Evolutionary conservation across 1,284 basidiomycete genomes (phyloP).

Genomic region (Fomitopsis betulina): DNA sequence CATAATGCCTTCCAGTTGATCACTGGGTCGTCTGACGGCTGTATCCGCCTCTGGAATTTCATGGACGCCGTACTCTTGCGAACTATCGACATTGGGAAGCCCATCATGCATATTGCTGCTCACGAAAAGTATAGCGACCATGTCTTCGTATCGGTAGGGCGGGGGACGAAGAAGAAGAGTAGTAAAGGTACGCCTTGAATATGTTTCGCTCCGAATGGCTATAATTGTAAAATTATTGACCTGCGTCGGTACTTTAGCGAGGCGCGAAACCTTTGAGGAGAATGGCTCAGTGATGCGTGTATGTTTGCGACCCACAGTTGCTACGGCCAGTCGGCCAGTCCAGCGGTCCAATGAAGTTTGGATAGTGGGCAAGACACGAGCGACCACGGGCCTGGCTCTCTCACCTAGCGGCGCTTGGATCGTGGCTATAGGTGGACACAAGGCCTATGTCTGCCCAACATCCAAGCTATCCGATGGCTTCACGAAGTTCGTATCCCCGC

Average conservation of each 20-base stretch:
- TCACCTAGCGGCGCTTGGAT: constrained; percentile 83
- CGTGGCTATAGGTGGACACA: constrained; percentile 76
- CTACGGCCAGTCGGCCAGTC: constrained; percentile 35
- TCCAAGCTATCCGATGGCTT: constrained; percentile 62
- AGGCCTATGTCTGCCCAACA: constrained; percentile 73
- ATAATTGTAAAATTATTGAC: too few relatives aligned
- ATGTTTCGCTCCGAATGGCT: not conserved
- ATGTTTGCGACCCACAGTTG: constrained; percentile 48
- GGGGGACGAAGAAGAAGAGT: constrained; percentile 43
- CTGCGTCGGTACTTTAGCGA: constrained; percentile 5
- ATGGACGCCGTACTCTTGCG: constrained; percentile 81
- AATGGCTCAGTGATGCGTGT: constrained; percentile 57
- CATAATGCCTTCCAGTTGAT: constrained; percentile 88
- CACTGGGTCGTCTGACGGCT: constrained; percentile 82
- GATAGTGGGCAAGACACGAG: constrained; percentile 67
- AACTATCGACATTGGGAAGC: constrained; percentile 64
- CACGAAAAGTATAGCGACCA: constrained; percentile 63
- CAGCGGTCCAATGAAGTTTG: constrained; percentile 48
- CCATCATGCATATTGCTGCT: constrained; percentile 70
- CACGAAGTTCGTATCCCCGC: constrained; percentile 81
- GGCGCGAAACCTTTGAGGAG: constrained; percentile 32
- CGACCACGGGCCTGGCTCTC: constrained; percentile 59
- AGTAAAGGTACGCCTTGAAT: constrained; percentile 32
- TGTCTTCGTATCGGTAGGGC: constrained; percentile 65
- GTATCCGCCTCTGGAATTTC: constrained; percentile 91